Evolutionary conservation across 2,329 filamentous ascomycete species (phyloP).

Genomic region (Fusarium pseudocircinatum): DNA sequence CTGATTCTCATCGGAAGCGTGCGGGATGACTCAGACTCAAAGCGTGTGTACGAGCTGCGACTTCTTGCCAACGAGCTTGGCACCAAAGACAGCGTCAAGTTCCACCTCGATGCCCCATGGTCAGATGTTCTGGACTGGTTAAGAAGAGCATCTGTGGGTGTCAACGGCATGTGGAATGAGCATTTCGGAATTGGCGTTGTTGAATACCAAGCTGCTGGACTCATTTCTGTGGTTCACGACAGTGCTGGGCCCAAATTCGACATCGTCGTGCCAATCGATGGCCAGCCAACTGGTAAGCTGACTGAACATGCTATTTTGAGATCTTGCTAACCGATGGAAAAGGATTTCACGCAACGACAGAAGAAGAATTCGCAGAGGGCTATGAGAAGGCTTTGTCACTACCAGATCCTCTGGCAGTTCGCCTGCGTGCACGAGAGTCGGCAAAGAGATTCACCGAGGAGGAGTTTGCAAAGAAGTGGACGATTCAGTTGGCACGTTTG

Average conservation of each 20-base stretch:
- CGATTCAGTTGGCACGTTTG: constrained; percentile 76
- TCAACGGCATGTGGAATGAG: constrained; percentile 99
- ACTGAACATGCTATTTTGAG: background rate
- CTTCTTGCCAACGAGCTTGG: constrained; percentile 86
- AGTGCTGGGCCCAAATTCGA: constrained; percentile 93
- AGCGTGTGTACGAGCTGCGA: constrained; percentile 86
- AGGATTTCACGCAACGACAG: constrained; percentile 87
- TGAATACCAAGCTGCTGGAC: constrained; percentile 94
- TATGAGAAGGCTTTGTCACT: constrained; percentile 82
- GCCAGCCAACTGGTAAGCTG: constrained; percentile 75
- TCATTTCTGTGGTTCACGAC: constrained; percentile 93
- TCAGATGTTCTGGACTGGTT: constrained; percentile 85
- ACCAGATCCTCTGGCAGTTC: constrained; percentile 77
- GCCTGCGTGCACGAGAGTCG: constrained; percentile 78
- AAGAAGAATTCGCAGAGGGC: constrained; percentile 80
- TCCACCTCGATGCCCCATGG: constrained; percentile 91
- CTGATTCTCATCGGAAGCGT: constrained; percentile 92
- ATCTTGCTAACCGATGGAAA: constrained; percentile 7
- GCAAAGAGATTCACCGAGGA: constrained; percentile 88
- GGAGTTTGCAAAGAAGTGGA: constrained; percentile 84
- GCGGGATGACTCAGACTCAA: constrained; percentile 82
- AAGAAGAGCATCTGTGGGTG: constrained; percentile 79
- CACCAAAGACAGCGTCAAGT: constrained; percentile 85
- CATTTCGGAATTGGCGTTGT: constrained; percentile 99
- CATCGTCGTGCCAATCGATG: constrained; percentile 85